phyloP scores from a whole-genome alignment of 345 rosid genomes.

The Euphorbia pulcherrima region DNA sequence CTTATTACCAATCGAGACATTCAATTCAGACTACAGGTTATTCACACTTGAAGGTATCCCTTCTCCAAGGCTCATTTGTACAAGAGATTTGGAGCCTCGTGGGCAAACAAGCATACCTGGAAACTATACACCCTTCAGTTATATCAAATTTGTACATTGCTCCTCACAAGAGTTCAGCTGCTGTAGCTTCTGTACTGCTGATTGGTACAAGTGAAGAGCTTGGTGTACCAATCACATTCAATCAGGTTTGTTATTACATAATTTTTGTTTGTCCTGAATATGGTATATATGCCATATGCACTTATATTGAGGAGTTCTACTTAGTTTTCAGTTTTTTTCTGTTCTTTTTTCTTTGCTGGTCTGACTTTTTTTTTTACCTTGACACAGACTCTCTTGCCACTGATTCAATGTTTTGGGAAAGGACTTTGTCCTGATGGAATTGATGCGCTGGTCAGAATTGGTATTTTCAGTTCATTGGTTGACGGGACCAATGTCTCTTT shows the following conservation, averaged over 20 bases:
- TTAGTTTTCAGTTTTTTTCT: background rate
- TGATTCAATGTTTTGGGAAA: slow-evolving; percentile 88
- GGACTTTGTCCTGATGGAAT: slow-evolving; percentile 87
- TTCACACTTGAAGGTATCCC: slow-evolving; percentile 82
- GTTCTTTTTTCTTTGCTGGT: slow-evolving; percentile 4
- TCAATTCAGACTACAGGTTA: slow-evolving; percentile 75
- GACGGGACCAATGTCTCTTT: slow-evolving; percentile 24
- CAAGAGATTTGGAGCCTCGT: slow-evolving; percentile 73
- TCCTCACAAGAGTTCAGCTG: slow-evolving; percentile 73
- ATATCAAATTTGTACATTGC: slow-evolving; percentile 69
- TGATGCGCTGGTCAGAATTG: slow-evolving; percentile 87
- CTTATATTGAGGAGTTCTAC: background rate
- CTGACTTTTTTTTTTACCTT: slow-evolving; percentile 24
- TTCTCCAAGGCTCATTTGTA: slow-evolving; percentile 91
- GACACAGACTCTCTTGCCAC: slow-evolving; percentile 78
- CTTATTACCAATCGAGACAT: slow-evolving; percentile 27
- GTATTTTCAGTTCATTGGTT: slow-evolving; percentile 49
- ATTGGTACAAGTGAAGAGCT: slow-evolving; percentile 93
- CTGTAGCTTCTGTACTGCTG: slow-evolving; percentile 87
- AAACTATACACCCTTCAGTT: slow-evolving; percentile 65
- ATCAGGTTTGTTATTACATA: slow-evolving; percentile 56
- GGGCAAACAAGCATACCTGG: slow-evolving; percentile 78
- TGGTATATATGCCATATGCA: slow-evolving; percentile 8
- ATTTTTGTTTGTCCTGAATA: slow-evolving; percentile 16
- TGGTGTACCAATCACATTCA: slow-evolving; percentile 76